Evolutionary conservation across 768 basidiomycete species (phyloP), one percentile per base, ranked within the genome.

Genomic region (Psilocybe subaeruginosa): DNA sequence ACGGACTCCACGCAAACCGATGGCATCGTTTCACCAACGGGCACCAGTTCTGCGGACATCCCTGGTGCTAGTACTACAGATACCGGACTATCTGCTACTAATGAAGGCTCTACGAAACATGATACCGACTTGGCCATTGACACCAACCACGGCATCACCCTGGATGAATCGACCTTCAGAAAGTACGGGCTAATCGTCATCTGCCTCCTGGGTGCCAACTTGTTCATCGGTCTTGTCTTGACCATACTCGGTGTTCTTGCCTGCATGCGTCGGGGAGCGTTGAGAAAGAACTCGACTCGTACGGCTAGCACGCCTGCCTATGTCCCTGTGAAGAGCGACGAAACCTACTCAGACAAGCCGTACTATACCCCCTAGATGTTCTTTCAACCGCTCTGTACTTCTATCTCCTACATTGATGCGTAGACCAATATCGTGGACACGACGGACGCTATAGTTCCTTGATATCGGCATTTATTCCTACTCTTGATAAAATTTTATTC

Each of bases 171-270:
- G 9, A 54, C 57, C 2, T 48, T 71, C 37, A 61, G 64, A 47
- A 72, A 72, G 30, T 73, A 70, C 47, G 72, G 70, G 0, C 61
- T 68, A 17, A 51, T 68, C 50, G 68, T 70, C 19, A 60, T 77
- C 29, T 67, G 63, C 12, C 65, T 74, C 3, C 64, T 77, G 37
- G 72, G 53, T 4, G 68, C 66, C 4, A 75, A 77, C 60, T 39
- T 73, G 8, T 33, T 75, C n/a, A 58, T 72, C 14, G 67, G 68
- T 2, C n/a, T 69, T 39, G 43, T 69, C 0, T 58, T 77, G 4
- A 45, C 74, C 31, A 49, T 66, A 16, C 45, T 77, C 14, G 66
- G 65, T 1, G 59, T 73, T 16, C 54, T 73, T 55, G 69, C 41
- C 45, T 76, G 65, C 47, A 53, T 73, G n/a, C 64, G 70, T 37